Conservation (phyloP, 2,329 filamentous ascomycete species). For the Cladosporium velox region DNA sequence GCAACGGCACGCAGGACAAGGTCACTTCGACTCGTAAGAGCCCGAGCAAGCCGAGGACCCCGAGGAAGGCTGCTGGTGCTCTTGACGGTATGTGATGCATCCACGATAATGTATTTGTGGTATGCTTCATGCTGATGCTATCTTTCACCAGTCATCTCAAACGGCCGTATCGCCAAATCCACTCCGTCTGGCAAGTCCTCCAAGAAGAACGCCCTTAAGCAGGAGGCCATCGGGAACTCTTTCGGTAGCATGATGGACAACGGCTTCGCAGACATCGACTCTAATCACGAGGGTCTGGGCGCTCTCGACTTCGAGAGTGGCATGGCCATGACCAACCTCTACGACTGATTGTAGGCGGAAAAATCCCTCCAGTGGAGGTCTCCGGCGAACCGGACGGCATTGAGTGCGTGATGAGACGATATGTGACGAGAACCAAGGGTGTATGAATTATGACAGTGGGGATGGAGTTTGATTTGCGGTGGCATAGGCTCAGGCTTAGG, state of each 20-base stretch:
- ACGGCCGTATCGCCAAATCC: conserved; percentile 31
- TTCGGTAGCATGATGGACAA: conserved; percentile 13
- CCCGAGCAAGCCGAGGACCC: conserved; percentile 25
- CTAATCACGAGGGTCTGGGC: neutral
- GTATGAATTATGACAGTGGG: neutral
- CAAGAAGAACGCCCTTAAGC: conserved; percentile 32
- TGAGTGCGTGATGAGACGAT: neutral
- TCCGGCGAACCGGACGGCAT: neutral
- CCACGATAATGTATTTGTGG: too few species aligned
- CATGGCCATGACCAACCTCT: conserved; percentile 13
- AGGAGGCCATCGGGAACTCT: conserved; percentile 26
- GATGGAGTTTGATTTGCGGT: neutral
- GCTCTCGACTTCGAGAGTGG: neutral
- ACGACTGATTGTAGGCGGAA: neutral
- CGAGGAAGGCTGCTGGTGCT: conserved; percentile 13
- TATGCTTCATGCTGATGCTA: neutral
- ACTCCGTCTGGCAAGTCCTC: conserved; percentile 24
- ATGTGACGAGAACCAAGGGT: neutral
- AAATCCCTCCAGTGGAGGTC: too few species aligned
- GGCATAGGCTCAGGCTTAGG: neutral
- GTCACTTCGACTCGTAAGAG: conserved; percentile 23
- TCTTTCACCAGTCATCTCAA: conserved; percentile 7
- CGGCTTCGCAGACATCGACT: neutral
- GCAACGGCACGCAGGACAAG: conserved; percentile 23
- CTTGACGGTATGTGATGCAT: conserved; percentile 4